Evolutionary conservation across 140 eudicot genomes (phyloP).

Genomic region (Senecio squalidus): DNA sequence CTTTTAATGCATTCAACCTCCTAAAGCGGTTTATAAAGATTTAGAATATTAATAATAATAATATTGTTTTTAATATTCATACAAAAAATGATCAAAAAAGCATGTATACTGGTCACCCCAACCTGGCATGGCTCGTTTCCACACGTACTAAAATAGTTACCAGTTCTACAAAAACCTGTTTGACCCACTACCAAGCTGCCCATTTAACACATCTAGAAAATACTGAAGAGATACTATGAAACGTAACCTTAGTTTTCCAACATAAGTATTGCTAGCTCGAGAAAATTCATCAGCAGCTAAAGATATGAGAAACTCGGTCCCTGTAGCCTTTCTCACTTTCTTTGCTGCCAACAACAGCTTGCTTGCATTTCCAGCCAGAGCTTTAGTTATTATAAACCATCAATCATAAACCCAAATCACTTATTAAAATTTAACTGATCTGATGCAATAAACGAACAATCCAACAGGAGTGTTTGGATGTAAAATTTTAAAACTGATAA

Average conservation of each 20-base stretch:
- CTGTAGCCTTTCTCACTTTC: conserved; percentile 52
- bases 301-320: conserved; percentile 48
- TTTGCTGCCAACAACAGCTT: conserved; percentile 52
- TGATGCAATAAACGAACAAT: neutral
- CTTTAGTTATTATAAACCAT: conserved; percentile 20
- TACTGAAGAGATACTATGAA: neutral
- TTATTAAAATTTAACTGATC: neutral
- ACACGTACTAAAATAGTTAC: no score
- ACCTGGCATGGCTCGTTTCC: no score
- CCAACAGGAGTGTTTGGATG: neutral
- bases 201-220: neutral
- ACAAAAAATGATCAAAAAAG: no score
- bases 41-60: neutral
- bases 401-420: neutral
- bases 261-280: conserved; percentile 34
- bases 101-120: no score
- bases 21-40: neutral
- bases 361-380: conserved; percentile 55
- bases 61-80: no score
- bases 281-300: conserved; percentile 44
- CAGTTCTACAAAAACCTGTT: no score
- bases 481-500: no score
- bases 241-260: conserved; percentile 53
- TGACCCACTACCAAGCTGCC: neutral
- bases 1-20: neutral